A percentile compares a stretch with the other conserved stretches of the same genome.
phyloP scores from a whole-genome alignment of 768 basidiomycete genomes.

The Hygrophoropsis aurantiaca region DNA sequence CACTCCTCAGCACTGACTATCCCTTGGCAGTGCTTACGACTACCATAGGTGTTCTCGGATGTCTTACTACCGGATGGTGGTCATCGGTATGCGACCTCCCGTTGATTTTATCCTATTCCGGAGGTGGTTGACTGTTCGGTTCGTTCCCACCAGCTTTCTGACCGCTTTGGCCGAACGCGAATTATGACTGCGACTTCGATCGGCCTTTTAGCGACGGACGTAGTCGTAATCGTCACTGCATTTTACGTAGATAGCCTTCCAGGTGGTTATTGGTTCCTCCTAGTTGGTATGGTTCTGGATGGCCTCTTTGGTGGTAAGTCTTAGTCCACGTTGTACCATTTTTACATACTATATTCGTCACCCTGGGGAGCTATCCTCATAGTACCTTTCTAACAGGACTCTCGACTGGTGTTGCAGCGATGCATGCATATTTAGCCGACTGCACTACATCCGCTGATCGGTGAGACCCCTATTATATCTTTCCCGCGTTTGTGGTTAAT shows the following conservation, averaged over 20 bases:
- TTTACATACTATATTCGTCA: not conserved
- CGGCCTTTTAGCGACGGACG: conserved; percentile 62
- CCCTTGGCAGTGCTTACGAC: conserved; percentile 53
- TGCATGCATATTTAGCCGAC: conserved; percentile 72
- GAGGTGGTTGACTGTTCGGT: too few species aligned
- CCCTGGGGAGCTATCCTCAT: conserved; percentile 2
- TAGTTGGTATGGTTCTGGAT: conserved; percentile 64
- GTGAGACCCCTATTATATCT: conserved; percentile 30
- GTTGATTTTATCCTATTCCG: too few species aligned
- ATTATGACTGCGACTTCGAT: conserved; percentile 61
- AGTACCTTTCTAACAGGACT: conserved; percentile 38
- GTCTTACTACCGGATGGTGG: conserved; percentile 86
- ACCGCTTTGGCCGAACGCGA: conserved; percentile 69
- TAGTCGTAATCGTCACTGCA: conserved; percentile 66
- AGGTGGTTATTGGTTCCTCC: conserved; percentile 79
- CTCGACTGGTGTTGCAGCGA: conserved; percentile 47
- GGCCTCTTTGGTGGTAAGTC: conserved; percentile 70
- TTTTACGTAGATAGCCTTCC: conserved; percentile 60
- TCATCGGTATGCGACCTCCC: conserved; percentile 60
- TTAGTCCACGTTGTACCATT: not conserved
- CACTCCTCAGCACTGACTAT: too few species aligned
- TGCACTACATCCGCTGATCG: conserved; percentile 54
- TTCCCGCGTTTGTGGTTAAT: not conserved
- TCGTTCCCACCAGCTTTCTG: conserved; percentile 57
- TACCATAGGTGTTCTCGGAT: conserved; percentile 69